Percentiles rank a stretch among this genome's conserved stretches.
These are phyloP conservation scores for Acer yangbiense DNA, from an alignment of 345 rosid genomes.

Conservation along the genomic window DNA sequence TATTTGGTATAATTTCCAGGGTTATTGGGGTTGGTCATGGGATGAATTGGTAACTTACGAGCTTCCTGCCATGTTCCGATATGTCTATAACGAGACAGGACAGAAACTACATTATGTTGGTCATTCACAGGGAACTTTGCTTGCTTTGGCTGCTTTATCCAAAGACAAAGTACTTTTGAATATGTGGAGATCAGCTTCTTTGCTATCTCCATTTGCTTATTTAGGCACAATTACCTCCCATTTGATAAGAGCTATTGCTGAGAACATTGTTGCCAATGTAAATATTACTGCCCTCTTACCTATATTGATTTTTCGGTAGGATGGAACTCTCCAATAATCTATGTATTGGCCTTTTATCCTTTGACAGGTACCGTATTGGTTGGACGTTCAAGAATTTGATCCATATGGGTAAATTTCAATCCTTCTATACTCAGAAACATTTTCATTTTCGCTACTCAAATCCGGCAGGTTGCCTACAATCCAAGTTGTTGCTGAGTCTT, in stretches of 20 bases:
- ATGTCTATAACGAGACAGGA: constrained; percentile 39
- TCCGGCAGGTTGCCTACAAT: constrained; percentile 31
- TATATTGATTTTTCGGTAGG: neutral
- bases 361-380: constrained; percentile 26
- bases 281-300: neutral
- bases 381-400: constrained; percentile 39
- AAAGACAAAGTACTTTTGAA: constrained; percentile 28
- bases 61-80: constrained; percentile 51
- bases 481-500: constrained; percentile 29
- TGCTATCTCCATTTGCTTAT: constrained; percentile 51
- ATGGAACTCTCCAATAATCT: constrained; percentile 24
- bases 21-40: constrained; percentile 67
- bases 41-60: constrained; percentile 51
- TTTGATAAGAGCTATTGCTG: constrained; percentile 33
- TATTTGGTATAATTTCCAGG: constrained; percentile 24
- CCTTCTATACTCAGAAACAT: neutral
- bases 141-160: constrained; percentile 55
- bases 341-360: neutral
- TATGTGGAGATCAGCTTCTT: constrained; percentile 53
- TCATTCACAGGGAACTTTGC: constrained; percentile 61
- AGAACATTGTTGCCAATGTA: constrained; percentile 25
- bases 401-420: constrained; percentile 37
- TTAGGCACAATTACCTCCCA: constrained; percentile 39
- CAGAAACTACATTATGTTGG: constrained; percentile 57
- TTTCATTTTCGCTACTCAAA: neutral